Base-by-base conservation (phyloP, 257 asterid genomes). In the Capsicum rhomboideum region DNA sequence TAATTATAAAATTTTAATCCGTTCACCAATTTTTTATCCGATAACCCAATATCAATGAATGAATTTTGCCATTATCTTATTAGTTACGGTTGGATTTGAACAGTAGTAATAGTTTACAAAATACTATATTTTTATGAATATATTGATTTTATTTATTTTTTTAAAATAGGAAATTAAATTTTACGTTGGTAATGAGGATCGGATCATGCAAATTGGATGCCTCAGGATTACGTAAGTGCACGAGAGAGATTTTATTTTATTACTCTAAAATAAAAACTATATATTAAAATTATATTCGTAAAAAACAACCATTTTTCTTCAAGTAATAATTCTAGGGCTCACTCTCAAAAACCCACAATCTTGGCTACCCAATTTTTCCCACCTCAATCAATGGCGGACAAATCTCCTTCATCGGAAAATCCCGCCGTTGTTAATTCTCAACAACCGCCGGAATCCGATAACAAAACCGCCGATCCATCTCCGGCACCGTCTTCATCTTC, bases 331-430 rank as follows among this genome's bases (percentile, higher is more conserved):
- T 75, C 61, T 75, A 75, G 81, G 81, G 81, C 44, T 75, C 81
- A 23, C 61, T 75, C 81, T 8, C 61, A 26, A 26, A 34, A 61
- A 49, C 42, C 61, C 63, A 9, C 81, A 75, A 74, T 50, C 59
- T 13, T 74, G 26, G 23, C 44, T 14, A 23, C 42, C 58, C 61
- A 49, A 49, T 49, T 49, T 23, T 34, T 34, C 40, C 59, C 40
- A 75, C 26, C 50, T 26, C 89, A 84, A 94, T 26, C 89, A 84
- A 94, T 94, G 98, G 97, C 94, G 92, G 98, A 92, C 67, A 68
- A 94, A 8, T 84, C 92, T 83, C 87, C 91, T 79, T 87, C 20
- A 59, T 23, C 81, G 63, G 81, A 92, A 85, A 92, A 88, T 66
- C 56, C 92, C 28, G 49, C 91, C 52, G 79, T 84, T 84, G 52